Conservation (phyloP, 495 filamentous ascomycete genomes). For the Haplographium delicatum region DNA sequence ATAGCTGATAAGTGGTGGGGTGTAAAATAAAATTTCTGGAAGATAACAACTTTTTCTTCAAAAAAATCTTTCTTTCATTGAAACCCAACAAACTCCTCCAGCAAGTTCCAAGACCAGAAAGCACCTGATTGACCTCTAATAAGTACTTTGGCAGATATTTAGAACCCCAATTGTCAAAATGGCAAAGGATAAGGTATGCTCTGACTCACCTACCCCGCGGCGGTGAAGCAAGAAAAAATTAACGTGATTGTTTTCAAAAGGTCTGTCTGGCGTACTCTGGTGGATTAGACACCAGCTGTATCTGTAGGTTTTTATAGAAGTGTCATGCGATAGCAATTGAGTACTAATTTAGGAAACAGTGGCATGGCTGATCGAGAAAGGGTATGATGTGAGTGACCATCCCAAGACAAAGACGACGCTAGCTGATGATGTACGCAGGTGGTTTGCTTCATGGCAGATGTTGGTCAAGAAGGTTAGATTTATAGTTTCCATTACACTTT, state of each 20-base stretch:
- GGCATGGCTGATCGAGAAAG: slow-evolving; percentile 63
- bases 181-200: slow-evolving; percentile 35
- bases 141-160: not conserved
- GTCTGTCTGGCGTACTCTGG: slow-evolving; percentile 41
- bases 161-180: slow-evolving; percentile 21
- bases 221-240: slow-evolving; percentile 6
- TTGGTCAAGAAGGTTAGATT: slow-evolving; percentile 51
- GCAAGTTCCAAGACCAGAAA: not conserved
- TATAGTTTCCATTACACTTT: not conserved
- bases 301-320: slow-evolving; percentile 26
- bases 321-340: not conserved
- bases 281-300: slow-evolving; percentile 65
- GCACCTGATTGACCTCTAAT: not conserved
- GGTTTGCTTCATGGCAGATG: slow-evolving; percentile 51
- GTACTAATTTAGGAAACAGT: slow-evolving; percentile 29
- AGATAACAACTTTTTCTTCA: not conserved
- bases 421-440: slow-evolving; percentile 4
- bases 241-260: slow-evolving; percentile 22
- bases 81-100: not conserved
- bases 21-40: slow-evolving; percentile 2
- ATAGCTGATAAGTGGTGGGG: slow-evolving; percentile 3
- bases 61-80: not conserved
- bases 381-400: slow-evolving; percentile 34
- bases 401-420: not conserved
- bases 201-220: slow-evolving; percentile 10